Evolutionary conservation across 371 early-diverging fungal species (phyloP), one percentile per base, ranked within the genome.

Genomic region (Haplosporangium sp.): DNA sequence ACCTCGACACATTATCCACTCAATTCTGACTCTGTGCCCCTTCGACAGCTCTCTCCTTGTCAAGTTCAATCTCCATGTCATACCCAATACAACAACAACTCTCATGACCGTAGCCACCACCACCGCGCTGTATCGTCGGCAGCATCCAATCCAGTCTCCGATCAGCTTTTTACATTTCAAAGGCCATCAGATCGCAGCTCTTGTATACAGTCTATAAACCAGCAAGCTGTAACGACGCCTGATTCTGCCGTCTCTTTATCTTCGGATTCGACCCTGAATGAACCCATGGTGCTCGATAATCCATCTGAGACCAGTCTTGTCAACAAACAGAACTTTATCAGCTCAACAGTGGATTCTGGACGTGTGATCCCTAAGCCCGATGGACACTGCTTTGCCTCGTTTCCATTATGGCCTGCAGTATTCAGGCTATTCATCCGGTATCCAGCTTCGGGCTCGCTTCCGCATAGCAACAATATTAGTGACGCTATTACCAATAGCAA

Each of bases 191-290:
- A 12, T 54, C 62, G 55, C 14, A 29, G 42, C 20, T 53, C 16
- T 51, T 60, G 57, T 55, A 47, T 8, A 12, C 72, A 70, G 38
- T 55, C 64, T 16, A 18, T 64, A 5, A 64, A 74, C 18, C 63
- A 55, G 14, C 64, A 55, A 3, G 18, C 74, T 3, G 62, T 47
- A 1, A 62, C 70, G 1, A 69, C 70, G 0, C 69, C 69, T 3
- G 77, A 71, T 29, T 71, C 71, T 14, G 71, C 77, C 6, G 61
- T 67, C 1, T 77, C 77, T 3, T 20, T 77, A 10, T 56, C 64
- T 0, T 64, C 72, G 12, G 72, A 69, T 11, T 14, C 43, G 9
- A 46, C 55, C 11, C n/a, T 21, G 41, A 43, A 18, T 9, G 61
- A 56, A 6, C 36, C 40, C n/a, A 20, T 55, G 7, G 21, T 55